Percentiles rank a stretch among this genome's conserved stretches.
phyloP scores from a whole-genome alignment of 441 rosid genomes.

The Kokia cookei region DNA sequence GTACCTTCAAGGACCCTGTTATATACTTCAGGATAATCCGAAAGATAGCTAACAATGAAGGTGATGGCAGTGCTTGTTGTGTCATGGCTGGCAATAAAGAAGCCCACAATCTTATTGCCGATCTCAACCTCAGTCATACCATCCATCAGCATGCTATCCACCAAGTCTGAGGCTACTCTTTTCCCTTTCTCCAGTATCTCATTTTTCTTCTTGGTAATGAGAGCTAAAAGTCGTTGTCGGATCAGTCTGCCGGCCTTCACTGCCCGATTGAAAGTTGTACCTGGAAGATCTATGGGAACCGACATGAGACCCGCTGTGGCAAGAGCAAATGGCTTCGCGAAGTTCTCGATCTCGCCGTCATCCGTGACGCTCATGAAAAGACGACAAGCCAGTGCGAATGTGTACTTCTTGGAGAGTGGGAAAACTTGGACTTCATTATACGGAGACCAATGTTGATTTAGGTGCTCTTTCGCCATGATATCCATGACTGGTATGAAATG shows the following conservation, averaged over 20 bases:
- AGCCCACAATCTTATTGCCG: slow-evolving; percentile 23
- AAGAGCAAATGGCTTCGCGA: slow-evolving; percentile 18
- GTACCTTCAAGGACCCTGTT: slow-evolving; percentile 24
- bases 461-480: slow-evolving; percentile 17
- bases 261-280: slow-evolving; percentile 24
- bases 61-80: slow-evolving; percentile 31
- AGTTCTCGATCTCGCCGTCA: neutral
- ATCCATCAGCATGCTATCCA: slow-evolving; percentile 18
- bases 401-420: slow-evolving; percentile 28
- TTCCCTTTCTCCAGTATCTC: neutral
- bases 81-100: slow-evolving; percentile 31
- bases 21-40: slow-evolving; percentile 29
- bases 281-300: slow-evolving; percentile 31
- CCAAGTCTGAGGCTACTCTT: slow-evolving; percentile 7
- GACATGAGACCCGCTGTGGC: slow-evolving; percentile 24
- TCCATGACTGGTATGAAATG: slow-evolving; percentile 25
- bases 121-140: slow-evolving; percentile 21
- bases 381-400: slow-evolving; percentile 29
- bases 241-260: slow-evolving; percentile 24
- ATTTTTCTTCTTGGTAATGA: slow-evolving; percentile 21
- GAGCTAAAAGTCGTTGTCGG: slow-evolving; percentile 11
- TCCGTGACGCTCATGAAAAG: slow-evolving; percentile 26
- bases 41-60: slow-evolving; percentile 25
- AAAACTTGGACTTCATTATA: slow-evolving; percentile 18
- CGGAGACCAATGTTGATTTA: slow-evolving; percentile 17